Evolutionary conservation across 176 grass and related monocot genomes (phyloP).

Genomic region (Cocos nucifera): DNA sequence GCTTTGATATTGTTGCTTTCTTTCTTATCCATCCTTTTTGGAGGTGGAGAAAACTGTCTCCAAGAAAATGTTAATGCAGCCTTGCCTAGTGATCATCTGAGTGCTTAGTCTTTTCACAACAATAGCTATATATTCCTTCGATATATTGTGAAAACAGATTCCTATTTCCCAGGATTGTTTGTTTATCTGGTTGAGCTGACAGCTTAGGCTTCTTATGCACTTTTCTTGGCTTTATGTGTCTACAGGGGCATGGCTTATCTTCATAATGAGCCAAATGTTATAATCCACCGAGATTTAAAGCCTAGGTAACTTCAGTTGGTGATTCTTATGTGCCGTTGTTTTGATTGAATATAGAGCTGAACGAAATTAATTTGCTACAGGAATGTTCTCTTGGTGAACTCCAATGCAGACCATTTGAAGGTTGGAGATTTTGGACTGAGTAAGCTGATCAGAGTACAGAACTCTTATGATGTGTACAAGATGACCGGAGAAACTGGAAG

Average conservation of each 20-base stretch:
- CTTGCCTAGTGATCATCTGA: too few relatives aligned
- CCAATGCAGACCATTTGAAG: conserved; percentile 90
- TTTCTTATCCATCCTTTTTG: too few relatives aligned
- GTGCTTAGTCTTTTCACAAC: too few relatives aligned
- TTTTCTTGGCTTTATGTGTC: not conserved
- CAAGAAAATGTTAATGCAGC: too few relatives aligned
- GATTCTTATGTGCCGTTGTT: conserved; percentile 14
- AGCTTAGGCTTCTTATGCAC: too few relatives aligned
- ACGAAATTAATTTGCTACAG: conserved; percentile 32
- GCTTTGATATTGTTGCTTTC: too few relatives aligned
- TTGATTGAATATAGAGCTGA: conserved; percentile 18
- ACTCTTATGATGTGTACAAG: conserved; percentile 93
- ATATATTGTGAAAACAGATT: too few relatives aligned
- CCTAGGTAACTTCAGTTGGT: conserved; percentile 55
- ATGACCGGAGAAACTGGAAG: conserved; percentile 99
- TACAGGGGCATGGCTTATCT: conserved; percentile 98
- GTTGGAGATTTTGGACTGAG: conserved; percentile 99
- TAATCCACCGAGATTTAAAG: conserved; percentile 93
- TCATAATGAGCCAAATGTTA: conserved; percentile 98
- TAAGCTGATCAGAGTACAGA: conserved; percentile 86
- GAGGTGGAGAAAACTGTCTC: too few relatives aligned
- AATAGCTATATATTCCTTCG: too few relatives aligned
- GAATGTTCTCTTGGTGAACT: conserved; percentile 95
- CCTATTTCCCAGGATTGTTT: too few relatives aligned
- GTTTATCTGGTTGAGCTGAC: too few relatives aligned